A percentile compares a stretch with the other conserved stretches of the same genome.
phyloP scores from a whole-genome alignment of 352 stramenopile species.

The Globisporangium sylvaticum region DNA sequence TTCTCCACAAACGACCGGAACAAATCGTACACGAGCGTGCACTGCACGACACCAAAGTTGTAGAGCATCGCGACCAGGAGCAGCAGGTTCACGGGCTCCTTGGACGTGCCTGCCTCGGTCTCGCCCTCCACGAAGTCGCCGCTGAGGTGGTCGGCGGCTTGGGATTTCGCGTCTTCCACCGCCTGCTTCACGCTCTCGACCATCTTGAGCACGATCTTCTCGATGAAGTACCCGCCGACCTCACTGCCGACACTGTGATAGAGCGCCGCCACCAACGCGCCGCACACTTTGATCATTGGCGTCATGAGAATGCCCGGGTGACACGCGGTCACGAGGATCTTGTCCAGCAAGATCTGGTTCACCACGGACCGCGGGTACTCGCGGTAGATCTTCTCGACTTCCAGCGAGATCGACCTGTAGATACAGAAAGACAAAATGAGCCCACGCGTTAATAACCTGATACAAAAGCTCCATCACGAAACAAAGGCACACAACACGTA shows the following conservation, averaged over 20 bases:
- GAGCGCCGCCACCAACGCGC: slow-evolving; percentile 60
- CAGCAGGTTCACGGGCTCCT: slow-evolving; percentile 76
- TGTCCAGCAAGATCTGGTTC: slow-evolving; percentile 69
- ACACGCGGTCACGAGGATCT: slow-evolving; percentile 58
- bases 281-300: slow-evolving; percentile 70
- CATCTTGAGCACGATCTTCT: slow-evolving; percentile 67
- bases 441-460: not conserved
- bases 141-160: slow-evolving; percentile 13
- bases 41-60: slow-evolving; percentile 87
- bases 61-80: slow-evolving; percentile 89
- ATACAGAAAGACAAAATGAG: slow-evolving; percentile 9
- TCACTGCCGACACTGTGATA: slow-evolving; percentile 80
- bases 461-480: not conserved
- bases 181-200: slow-evolving; percentile 32
- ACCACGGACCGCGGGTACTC: slow-evolving; percentile 64
- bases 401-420: slow-evolving; percentile 56
- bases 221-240: slow-evolving; percentile 77
- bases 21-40: slow-evolving; percentile 89
- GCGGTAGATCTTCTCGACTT: slow-evolving; percentile 81
- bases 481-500: not conserved
- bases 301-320: slow-evolving; percentile 73
- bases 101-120: slow-evolving; percentile 36
- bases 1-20: slow-evolving; percentile 78
- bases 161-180: slow-evolving; percentile 19
- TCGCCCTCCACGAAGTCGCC: slow-evolving; percentile 19